Conservation (phyloP, 208 protist genomes). For the Trypanosoma boissoni region DNA sequence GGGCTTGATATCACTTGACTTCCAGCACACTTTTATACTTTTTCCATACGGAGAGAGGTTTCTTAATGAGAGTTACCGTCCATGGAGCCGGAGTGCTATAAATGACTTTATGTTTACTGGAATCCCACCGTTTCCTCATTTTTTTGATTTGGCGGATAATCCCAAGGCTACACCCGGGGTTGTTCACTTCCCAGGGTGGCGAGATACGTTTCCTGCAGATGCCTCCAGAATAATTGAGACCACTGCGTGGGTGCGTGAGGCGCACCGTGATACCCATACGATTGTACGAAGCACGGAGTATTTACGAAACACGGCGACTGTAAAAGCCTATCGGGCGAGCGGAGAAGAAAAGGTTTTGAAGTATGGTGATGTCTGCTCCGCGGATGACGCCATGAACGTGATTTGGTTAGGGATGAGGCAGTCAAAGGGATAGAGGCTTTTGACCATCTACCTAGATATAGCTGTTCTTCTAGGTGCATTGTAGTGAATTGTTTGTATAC, state of each 20-base stretch:
- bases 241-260: background rate
- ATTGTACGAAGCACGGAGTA: background rate
- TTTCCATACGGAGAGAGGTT: background rate
- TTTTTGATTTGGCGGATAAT: background rate
- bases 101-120: background rate
- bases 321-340: background rate
- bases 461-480: too few relatives aligned
- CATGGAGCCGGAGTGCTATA: background rate
- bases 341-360: background rate
- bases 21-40: background rate
- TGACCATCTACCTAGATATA: too few relatives aligned
- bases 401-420: too few relatives aligned
- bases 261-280: background rate
- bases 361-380: background rate
- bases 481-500: too few relatives aligned
- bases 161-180: background rate
- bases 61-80: background rate
- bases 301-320: background rate
- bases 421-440: too few relatives aligned
- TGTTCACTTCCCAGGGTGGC: background rate
- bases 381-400: background rate
- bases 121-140: background rate
- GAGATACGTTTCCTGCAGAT: background rate
- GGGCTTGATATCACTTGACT: background rate
- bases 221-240: background rate